Percentiles rank a stretch among this genome's conserved stretches.
phyloP scores from a whole-genome alignment of 495 filamentous ascomycete genomes.

The Hypoxylon intermedium region DNA sequence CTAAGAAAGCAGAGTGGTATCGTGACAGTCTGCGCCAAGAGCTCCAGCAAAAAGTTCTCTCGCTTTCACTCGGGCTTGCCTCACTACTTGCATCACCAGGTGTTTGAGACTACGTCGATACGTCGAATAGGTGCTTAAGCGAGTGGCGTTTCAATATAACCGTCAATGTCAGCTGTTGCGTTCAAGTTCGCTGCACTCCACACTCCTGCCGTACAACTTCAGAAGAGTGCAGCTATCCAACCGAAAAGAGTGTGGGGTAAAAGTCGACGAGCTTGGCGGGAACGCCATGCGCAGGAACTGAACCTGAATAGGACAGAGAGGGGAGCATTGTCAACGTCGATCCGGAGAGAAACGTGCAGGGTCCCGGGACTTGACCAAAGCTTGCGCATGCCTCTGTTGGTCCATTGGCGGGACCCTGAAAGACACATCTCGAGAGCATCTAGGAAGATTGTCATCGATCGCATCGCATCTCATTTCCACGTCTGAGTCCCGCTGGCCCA shows the following conservation, averaged over 20 bases:
- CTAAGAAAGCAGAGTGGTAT: conserved; percentile 19
- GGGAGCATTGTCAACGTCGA: conserved; percentile 35
- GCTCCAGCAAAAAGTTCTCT: conserved; percentile 22
- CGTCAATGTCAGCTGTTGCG: conserved; percentile 41
- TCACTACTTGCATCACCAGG: conserved; percentile 37
- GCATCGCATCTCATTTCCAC: conserved; percentile 21
- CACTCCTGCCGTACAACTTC: conserved; percentile 42
- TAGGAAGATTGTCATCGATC: conserved; percentile 19
- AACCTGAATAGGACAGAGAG: conserved; percentile 29
- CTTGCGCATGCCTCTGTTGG: conserved; percentile 26
- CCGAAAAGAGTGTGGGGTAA: conserved; percentile 44
- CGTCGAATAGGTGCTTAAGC: conserved; percentile 43
- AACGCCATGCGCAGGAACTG: conserved; percentile 35
- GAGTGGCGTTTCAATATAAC: conserved; percentile 45
- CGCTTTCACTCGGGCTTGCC: conserved; percentile 44
- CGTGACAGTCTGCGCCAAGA: conserved; percentile 39
- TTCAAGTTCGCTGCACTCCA: conserved; percentile 44
- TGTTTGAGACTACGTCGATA: conserved; percentile 29
- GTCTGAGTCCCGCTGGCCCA: conserved; percentile 20
- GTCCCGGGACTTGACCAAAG: conserved; percentile 35
- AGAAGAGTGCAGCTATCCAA: conserved; percentile 37
- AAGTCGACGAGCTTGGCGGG: conserved; percentile 37
- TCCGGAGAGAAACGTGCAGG: conserved; percentile 43
- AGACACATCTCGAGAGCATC: conserved; percentile 19
- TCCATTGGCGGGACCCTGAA: conserved; percentile 39